Evolutionary conservation across 192 early-diverging fungal genomes (phyloP), one percentile per base, ranked within the genome.

Genomic region (Linnemannia exigua): DNA sequence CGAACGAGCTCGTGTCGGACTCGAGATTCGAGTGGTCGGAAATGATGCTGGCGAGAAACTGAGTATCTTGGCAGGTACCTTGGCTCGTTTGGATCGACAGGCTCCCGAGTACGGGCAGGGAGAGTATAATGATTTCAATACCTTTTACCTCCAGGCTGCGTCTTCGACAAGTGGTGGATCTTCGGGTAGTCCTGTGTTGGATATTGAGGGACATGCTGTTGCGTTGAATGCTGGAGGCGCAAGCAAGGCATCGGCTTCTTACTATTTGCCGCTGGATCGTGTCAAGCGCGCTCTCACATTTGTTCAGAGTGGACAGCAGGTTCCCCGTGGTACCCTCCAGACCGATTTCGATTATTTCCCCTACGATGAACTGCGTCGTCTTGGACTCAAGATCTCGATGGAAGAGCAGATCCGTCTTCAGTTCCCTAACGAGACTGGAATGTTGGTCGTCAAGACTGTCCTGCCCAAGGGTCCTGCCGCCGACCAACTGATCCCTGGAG

Each of bases 11-110:
- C 92, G 92, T 58, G 94, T 95, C 2, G 96, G 96, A 11, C 85
- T 96, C 11, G 95, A 96, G 46, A 92, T 96, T 69, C 89, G 95
- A 36, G 93, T 96, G 8, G 94, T 95, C 22, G 96, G 96, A 48
- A 94, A 95, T 54, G 93, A 96, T 82, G 94, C 94, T 15, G 95
- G 95, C 35, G 95, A 96, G 74, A 95, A 96, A 79, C 88, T 96
- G 7, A 93, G 93, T 31, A 95, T 96, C 81, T 80, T 96, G 76
- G 91, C 93, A 6, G 95, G 95, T 35, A 94, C 93, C 0, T 77
- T 96, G 9, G 94, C 96, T 37, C 89, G 94, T 46, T 79, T 96
- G 51, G 96, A 96, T 79, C 87, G 96, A 76, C 84, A 86, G 86
- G 92, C 92, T 1, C 95, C 95, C 2, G 92, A 92, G 67, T 94